Evolutionary conservation across 202 grass and related monocot genomes (phyloP).

Genomic region (Elaeis oleifera): DNA sequence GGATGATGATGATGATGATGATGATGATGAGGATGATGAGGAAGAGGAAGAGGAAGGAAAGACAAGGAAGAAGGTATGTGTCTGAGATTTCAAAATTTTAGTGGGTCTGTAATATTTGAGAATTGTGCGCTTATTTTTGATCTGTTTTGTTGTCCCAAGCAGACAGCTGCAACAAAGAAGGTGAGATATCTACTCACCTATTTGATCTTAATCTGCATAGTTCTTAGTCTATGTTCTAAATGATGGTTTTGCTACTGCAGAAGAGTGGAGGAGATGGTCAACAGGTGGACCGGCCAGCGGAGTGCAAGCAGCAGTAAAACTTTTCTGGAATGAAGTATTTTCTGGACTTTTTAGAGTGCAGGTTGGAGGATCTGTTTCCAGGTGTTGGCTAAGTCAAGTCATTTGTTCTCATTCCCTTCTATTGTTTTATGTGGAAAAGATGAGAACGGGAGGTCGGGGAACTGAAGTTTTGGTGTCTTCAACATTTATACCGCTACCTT

Average conservation of each 20-base stretch:
- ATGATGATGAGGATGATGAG: constrained; percentile 33
- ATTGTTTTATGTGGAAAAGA: no score
- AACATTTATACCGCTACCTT: no score
- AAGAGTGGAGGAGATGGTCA: constrained; percentile 47
- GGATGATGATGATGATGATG: background rate
- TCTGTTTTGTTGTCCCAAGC: background rate
- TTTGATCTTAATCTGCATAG: background rate
- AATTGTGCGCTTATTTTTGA: background rate
- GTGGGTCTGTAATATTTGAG: background rate
- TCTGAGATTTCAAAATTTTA: background rate
- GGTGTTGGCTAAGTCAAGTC: background rate
- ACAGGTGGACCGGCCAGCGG: constrained; percentile 64
- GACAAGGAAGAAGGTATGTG: constrained; percentile 46
- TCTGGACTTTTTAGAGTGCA: background rate
- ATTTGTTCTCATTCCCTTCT: background rate
- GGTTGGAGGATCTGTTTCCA: background rate
- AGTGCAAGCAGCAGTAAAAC: constrained; percentile 97
- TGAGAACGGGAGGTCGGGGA: no score
- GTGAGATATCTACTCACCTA: background rate
- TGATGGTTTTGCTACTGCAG: constrained; percentile 15
- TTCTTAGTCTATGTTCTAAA: background rate
- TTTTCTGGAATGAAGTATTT: background rate
- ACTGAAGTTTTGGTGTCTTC: no score
- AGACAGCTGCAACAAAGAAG: constrained; percentile 9
- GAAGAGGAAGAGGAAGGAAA: constrained; percentile 26